Conservation (phyloP, 2,329 filamentous ascomycete genomes). For the Neofusicoccum cordaticola region DNA sequence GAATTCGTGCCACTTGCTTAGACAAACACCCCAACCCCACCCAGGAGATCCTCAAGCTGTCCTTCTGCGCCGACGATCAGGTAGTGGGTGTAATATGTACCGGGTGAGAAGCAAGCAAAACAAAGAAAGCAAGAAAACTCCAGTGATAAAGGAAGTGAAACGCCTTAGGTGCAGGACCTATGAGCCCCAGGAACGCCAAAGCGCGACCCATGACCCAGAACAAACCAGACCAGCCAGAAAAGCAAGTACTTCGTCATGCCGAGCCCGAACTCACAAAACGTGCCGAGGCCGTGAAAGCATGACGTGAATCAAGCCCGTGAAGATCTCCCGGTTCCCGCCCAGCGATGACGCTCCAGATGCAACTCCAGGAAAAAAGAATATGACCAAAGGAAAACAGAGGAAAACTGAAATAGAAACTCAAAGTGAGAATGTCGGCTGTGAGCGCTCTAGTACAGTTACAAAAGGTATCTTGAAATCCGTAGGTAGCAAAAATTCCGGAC, state of each 20-base stretch:
- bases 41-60: no score
- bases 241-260: conserved; percentile 2
- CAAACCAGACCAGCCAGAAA: conserved; percentile 2
- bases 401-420: not conserved
- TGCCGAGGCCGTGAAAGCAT: conserved; percentile 5
- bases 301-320: not conserved
- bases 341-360: not conserved
- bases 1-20: not conserved
- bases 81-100: conserved; percentile 8
- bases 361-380: not conserved
- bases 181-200: conserved; percentile 6
- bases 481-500: conserved; percentile 13
- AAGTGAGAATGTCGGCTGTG: not conserved
- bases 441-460: conserved; percentile 15
- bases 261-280: conserved; percentile 11
- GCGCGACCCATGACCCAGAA: not conserved
- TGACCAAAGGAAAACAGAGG: not conserved
- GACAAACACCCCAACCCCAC: no score
- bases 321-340: not conserved
- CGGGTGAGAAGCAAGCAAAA: not conserved
- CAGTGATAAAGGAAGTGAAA: not conserved
- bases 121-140: not conserved
- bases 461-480: conserved; percentile 13
- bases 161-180: not conserved
- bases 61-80: not conserved